phyloP scores from a whole-genome alignment of 805 yeast species.

The Candida mattraensis region DNA sequence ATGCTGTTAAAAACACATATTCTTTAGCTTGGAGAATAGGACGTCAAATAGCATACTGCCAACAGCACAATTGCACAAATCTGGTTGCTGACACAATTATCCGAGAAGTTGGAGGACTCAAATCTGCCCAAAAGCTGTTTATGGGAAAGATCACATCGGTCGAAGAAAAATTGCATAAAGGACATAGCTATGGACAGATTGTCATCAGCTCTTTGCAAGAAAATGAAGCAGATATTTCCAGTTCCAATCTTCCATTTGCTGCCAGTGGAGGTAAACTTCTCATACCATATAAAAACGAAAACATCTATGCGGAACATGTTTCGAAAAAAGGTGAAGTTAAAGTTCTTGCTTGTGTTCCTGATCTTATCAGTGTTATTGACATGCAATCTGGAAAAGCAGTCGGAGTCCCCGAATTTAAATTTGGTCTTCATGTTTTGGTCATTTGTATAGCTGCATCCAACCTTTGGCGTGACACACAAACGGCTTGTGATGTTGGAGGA shows the following conservation, averaged over 20 bases:
- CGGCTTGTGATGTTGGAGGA: constrained; percentile 37
- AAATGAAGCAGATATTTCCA: neutral
- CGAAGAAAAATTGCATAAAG: constrained; percentile 40
- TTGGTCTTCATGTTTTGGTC: constrained; percentile 25
- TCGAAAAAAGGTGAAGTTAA: constrained; percentile 11
- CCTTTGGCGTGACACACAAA: constrained; percentile 31
- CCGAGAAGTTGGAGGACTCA: constrained; percentile 33
- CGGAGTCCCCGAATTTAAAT: constrained; percentile 30
- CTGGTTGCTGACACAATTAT: constrained; percentile 35
- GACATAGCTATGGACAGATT: constrained; percentile 45
- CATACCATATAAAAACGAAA: constrained; percentile 50
- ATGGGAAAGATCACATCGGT: constrained; percentile 45
- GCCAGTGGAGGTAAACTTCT: constrained; percentile 17
- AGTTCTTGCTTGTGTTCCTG: constrained; percentile 25
- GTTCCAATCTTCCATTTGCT: constrained; percentile 5
- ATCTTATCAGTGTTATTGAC: constrained; percentile 25
- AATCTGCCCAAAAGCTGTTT: constrained; percentile 36
- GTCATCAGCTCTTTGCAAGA: constrained; percentile 15
- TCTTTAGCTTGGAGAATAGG: constrained; percentile 49
- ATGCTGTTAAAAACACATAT: constrained; percentile 26
- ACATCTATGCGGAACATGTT: constrained; percentile 29
- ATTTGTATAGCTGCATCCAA: constrained; percentile 31
- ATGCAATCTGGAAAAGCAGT: constrained; percentile 28
- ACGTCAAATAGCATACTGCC: constrained; percentile 39
- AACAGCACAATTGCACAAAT: constrained; percentile 34